Evolutionary conservation across 2,329 filamentous ascomycete species (phyloP), one percentile per base, ranked within the genome.

Genomic region (Chaetomium olivaceum): DNA sequence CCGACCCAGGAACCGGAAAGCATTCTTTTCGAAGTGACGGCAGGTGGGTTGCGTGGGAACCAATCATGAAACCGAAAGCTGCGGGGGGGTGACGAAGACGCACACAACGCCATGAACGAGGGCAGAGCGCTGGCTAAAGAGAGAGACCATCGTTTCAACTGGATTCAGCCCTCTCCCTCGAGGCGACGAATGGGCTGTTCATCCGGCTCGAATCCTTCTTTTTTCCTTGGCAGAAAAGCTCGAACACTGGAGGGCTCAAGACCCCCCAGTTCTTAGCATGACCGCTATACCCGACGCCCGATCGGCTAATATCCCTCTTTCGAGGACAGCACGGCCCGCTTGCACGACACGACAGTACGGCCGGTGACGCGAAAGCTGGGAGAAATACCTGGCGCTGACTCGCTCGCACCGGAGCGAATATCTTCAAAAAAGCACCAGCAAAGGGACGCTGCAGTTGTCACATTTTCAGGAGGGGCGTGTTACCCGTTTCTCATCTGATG

Each of bases 291-390:
- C 36, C 51, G 31, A 27, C 50, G 36, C 31, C 33, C 36, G 31
- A 62, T 51, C 14, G 52, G 61, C 61, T 51, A 62, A 58, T 58
- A 6, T 57, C 31, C 4, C 39, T 51, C 29, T 23, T 52, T 19
- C 21, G 19, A 19, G 21, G 31, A 21, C 56, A 8, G 39, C 46
- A 52, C 58, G 58, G 58, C n/a, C 46, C 21, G 21, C 27, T 50
- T 33, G 43, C 39, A 39, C 16, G 16, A 25, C 59, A 55, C 59
- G 23, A 36, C 59, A 48, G 50, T 23, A 33, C 58, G 51, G 43
- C 16, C 46, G n/a, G 23, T 48, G 46, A 19, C 56, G 56, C 46
- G 36, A 43, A 43, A 43, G n/a, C n/a, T 19, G 39, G 39, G n/a
- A 43, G 16, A n/a, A 43, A 43, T 43, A 43, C 39, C 39, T 16